Evolutionary conservation across 495 filamentous ascomycete species (phyloP).

Genomic region (Aspergillus nidulans): DNA sequence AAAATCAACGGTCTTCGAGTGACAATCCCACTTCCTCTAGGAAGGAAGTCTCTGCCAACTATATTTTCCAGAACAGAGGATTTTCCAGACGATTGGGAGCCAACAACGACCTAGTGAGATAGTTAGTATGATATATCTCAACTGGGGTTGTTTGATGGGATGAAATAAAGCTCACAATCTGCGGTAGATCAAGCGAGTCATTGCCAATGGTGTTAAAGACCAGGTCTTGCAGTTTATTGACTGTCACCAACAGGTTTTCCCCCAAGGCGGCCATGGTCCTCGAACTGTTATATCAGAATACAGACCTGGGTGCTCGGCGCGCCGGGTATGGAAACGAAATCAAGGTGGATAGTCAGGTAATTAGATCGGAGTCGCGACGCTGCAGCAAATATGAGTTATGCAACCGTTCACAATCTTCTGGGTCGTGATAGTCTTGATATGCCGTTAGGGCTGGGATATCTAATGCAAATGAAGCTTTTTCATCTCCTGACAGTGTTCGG

Average conservation of each 20-base stretch:
- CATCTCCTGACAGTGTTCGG: too few species aligned
- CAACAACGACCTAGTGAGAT: constrained; percentile 79
- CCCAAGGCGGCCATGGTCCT: constrained; percentile 65
- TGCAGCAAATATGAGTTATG: background rate
- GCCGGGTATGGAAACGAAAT: background rate
- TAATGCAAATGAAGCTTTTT: too few species aligned
- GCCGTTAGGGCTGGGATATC: too few species aligned
- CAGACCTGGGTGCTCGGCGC: background rate
- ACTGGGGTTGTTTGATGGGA: background rate
- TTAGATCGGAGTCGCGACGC: background rate
- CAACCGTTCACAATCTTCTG: too few species aligned
- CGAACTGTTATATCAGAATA: constrained; percentile 2
- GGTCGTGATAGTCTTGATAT: too few species aligned
- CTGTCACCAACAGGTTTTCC: constrained; percentile 85
- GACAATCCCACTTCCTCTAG: constrained; percentile 93
- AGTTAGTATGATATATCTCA: constrained; percentile 4
- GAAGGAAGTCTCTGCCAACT: constrained; percentile 94
- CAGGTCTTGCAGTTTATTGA: constrained; percentile 96
- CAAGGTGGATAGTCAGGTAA: background rate
- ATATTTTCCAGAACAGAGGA: constrained; percentile 99
- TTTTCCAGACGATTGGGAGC: constrained; percentile 97
- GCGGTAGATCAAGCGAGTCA: constrained; percentile 93
- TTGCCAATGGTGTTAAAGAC: constrained; percentile 99
- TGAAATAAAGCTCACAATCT: constrained; percentile 76
- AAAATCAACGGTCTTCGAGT: constrained; percentile 91